Evolutionary conservation across 2,329 filamentous ascomycete species (phyloP), one percentile per base, ranked within the genome.

Genomic region (Pleoardoris graminearum): DNA sequence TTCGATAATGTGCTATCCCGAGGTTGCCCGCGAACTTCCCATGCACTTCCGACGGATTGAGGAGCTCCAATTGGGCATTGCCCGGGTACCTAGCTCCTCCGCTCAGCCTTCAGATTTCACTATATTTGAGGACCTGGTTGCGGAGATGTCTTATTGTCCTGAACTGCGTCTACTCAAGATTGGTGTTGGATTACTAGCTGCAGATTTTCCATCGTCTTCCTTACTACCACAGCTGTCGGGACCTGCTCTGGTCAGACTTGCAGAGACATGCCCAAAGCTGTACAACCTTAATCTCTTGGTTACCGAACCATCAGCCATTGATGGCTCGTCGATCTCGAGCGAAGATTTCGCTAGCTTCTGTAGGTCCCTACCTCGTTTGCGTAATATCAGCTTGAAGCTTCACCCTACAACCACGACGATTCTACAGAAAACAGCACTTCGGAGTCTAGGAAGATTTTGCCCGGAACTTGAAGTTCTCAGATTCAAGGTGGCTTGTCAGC

Each of bases 1-100:
- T 16, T 58, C 59, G 7, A 57, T 70, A 21, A 67, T 68, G 53
- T 70, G 67, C 38, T 71, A 71, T 32, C 68, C 68, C 1, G 68
- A 71, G 23, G 56, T 71, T 21, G 67, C 66, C 4, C 52, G 67
- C 7, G 61, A 66, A 3, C 58, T 72, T 2, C 58, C 62, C 10
- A 22, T 37, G 0, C 67, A 69, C 37, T 56, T 72, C 3, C 48
- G 42, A 3, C 8, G 32, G 3, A 27, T 72, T 16, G 59, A 69
- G 39, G 58, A 69, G 11, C 35, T 72, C 25, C 61, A 67, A 16
- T 27, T 72, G 16, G 65, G 67, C 25, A 50, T 71, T n/a, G 64
- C 62, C 22, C 61, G 68, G 8, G 61, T 66, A 46, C 59, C 66
- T 7, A 53, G 59, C 12, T 53, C 53, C 21, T 48, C 49, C 7